phyloP scores from a whole-genome alignment of 441 rosid species.

The Arabidopsis hybrid region DNA sequence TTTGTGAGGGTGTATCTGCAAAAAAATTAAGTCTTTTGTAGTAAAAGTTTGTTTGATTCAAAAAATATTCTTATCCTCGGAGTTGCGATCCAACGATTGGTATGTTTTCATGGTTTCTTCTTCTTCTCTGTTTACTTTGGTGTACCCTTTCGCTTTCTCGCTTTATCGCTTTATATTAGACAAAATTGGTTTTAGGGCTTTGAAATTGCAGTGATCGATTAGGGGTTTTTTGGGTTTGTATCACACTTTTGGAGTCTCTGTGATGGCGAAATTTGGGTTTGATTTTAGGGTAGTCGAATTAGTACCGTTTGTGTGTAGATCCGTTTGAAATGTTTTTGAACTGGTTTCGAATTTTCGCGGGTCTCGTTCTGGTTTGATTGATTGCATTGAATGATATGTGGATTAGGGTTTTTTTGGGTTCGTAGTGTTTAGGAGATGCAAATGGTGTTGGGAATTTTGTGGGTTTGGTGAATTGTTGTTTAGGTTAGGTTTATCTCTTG shows the following conservation, averaged over 20 bases:
- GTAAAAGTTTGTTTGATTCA: constrained; percentile 28
- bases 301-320: constrained; percentile 27
- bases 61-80: constrained; percentile 33
- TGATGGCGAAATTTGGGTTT: constrained; percentile 2
- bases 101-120: constrained; percentile 30
- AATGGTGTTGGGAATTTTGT: constrained; percentile 23
- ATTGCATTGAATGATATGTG: background rate
- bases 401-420: constrained; percentile 23
- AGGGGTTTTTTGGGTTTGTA: background rate
- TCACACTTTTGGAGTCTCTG: background rate
- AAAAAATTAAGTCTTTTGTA: constrained; percentile 28
- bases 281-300: background rate
- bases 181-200: constrained; percentile 7
- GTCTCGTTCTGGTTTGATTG: constrained; percentile 16
- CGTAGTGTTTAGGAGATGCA: constrained; percentile 23
- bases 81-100: constrained; percentile 34
- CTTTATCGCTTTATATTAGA: constrained; percentile 10
- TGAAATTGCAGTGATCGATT: constrained; percentile 30
- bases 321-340: constrained; percentile 21
- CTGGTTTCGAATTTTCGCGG: constrained; percentile 12
- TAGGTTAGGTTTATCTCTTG: constrained; percentile 20
- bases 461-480: constrained; percentile 35
- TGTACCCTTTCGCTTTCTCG: background rate
- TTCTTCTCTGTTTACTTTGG: background rate
- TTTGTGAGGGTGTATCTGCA: constrained; percentile 27